Conservation (phyloP, 495 filamentous ascomycete species). For the Annulohypoxylon moriforme region DNA sequence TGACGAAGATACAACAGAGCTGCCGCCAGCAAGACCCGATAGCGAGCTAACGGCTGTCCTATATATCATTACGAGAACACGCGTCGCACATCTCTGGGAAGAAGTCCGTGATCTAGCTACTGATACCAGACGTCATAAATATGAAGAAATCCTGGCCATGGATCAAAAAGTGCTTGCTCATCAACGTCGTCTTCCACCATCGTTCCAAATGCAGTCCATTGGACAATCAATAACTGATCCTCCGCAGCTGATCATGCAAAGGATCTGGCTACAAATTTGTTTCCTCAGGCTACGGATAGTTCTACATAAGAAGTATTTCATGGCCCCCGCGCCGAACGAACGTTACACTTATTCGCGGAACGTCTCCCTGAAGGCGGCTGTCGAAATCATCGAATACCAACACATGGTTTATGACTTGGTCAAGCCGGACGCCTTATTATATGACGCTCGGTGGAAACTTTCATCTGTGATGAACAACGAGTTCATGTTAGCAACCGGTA, state of each 20-base stretch:
- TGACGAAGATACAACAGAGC: conserved; percentile 48
- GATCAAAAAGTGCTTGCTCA: conserved; percentile 51
- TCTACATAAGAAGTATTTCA: conserved; percentile 51
- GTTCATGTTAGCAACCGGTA: conserved; percentile 53
- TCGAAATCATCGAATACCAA: conserved; percentile 52
- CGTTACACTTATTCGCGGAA: conserved; percentile 48
- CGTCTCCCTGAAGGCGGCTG: conserved; percentile 46
- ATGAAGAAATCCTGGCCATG: conserved; percentile 53
- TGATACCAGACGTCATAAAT: conserved; percentile 41
- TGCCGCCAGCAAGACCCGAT: conserved; percentile 52
- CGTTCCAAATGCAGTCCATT: conserved; percentile 49
- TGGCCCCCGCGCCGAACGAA: conserved; percentile 34
- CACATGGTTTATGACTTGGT: conserved; percentile 50
- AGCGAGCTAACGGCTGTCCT: conserved; percentile 52
- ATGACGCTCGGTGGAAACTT: conserved; percentile 49
- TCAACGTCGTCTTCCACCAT: conserved; percentile 45
- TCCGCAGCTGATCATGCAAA: conserved; percentile 49
- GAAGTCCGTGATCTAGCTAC: conserved; percentile 55
- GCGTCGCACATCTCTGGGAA: conserved; percentile 55
- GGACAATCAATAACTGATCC: conserved; percentile 50
- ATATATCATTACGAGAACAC: conserved; percentile 56
- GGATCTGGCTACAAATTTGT: conserved; percentile 47
- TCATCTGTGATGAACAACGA: conserved; percentile 50
- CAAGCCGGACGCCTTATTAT: conserved; percentile 48
- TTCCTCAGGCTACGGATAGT: conserved; percentile 44